Base-by-base conservation (phyloP, 1,284 basidiomycete species). In the Melampsora occidentalis region DNA sequence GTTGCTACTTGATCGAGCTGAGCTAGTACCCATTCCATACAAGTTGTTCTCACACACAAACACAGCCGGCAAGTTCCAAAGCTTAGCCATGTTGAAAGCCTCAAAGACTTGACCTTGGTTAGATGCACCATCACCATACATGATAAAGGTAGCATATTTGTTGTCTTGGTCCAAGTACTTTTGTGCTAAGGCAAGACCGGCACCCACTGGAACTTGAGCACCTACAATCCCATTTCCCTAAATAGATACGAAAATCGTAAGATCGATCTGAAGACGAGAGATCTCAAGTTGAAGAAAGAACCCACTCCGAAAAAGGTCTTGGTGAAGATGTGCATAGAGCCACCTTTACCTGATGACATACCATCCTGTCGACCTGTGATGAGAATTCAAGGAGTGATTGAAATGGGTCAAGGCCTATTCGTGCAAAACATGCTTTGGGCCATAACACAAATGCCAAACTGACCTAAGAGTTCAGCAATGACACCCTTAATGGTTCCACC, bases 21-120 rank as follows among this genome's bases (percentile, higher is more conserved):
- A 92, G 5, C 93, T 91, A 7, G 94, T 97, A 81, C 94, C 94
- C 94, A 97, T 97, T 81, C 94, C 94, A 84, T 96, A 97, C 85
- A 97, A 92, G 90, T 99, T 98, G 88, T 98, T 98, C 85, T 98
- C 96, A 84, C 95, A 98, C 42, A 97, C 90, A 82, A 98, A 98
- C 78, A 98, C 88, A 81, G 89, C 90, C 0, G 95, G 95, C 68
- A 98, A 88, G 84, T 95, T 88, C 95, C 95, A 97, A 5, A 97
- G 89, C 85, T 98, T 97, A 78, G 96, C 94, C 95, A 99, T 99
- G 88, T 99, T 99, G 87, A 89, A 98, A 31, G 95, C 90, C 86
- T 99, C 96, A 80, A 98, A 98, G 71, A 98, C 94, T 84, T 99
- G 96, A 42, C 96, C 96, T 86, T 99, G 96, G 87, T 99, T 98